These are phyloP conservation scores for Handroanthus guayacan DNA, from an alignment of 257 asterid species.

Conservation along the genomic window DNA sequence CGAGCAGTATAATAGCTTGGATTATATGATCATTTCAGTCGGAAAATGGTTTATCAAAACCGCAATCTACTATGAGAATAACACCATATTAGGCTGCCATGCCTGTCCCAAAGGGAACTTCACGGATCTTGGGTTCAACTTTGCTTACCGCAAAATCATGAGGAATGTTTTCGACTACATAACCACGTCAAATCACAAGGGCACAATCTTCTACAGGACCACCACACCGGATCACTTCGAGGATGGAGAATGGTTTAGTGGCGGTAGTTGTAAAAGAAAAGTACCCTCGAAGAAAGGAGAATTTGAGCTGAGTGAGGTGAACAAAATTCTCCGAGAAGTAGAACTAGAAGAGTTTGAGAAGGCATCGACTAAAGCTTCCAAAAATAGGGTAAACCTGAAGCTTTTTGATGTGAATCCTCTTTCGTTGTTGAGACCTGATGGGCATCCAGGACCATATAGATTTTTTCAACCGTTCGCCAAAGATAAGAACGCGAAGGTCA, in stretches of 20 bases:
- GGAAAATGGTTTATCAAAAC: constrained; percentile 80
- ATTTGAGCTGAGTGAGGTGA: constrained; percentile 48
- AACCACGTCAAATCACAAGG: constrained; percentile 55
- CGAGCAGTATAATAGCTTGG: constrained; percentile 52
- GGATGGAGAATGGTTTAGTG: constrained; percentile 73
- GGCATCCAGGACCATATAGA: constrained; percentile 85
- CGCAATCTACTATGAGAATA: constrained; percentile 66
- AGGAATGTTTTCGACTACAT: constrained; percentile 55
- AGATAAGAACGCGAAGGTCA: constrained; percentile 43
- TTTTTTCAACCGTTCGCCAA: constrained; percentile 62
- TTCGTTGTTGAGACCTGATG: constrained; percentile 81
- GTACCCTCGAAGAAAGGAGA: constrained; percentile 66
- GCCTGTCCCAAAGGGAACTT: constrained; percentile 63
- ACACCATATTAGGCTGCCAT: constrained; percentile 65
- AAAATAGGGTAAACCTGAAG: constrained; percentile 57
- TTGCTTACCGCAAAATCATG: constrained; percentile 65
- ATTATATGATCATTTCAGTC: constrained; percentile 62
- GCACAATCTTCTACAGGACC: constrained; percentile 62
- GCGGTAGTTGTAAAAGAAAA: constrained; percentile 68
- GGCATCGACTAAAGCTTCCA: constrained; percentile 49
- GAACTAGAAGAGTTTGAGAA: constrained; percentile 62
- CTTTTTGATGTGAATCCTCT: constrained; percentile 64
- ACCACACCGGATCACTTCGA: constrained; percentile 77
- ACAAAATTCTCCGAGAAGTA: constrained; percentile 47
- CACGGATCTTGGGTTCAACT: constrained; percentile 62